phyloP scores from a whole-genome alignment of 108 stramenopile species.

The Seminavis robusta region DNA sequence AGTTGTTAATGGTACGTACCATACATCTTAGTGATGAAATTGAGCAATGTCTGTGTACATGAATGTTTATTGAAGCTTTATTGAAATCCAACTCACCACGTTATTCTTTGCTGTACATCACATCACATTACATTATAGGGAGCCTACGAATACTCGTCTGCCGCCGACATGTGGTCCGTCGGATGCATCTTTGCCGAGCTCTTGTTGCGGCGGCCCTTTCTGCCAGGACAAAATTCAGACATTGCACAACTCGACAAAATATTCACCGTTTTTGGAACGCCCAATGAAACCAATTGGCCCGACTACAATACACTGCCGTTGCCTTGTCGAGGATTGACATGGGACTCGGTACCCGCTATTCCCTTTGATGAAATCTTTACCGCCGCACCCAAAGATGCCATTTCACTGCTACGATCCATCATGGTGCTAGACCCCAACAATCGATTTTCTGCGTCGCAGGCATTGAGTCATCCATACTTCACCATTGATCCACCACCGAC shows the following conservation, averaged over 20 bases:
- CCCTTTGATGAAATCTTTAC: slow-evolving; percentile 88
- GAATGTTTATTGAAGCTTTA: no score
- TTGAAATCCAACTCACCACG: no score
- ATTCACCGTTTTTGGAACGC: slow-evolving; percentile 88
- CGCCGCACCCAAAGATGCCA: slow-evolving; percentile 82
- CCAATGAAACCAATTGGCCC: slow-evolving; percentile 86
- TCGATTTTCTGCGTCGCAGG: slow-evolving; percentile 77
- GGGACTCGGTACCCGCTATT: slow-evolving; percentile 77
- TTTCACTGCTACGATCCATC: slow-evolving; percentile 74
- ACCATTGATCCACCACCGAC: slow-evolving; percentile 85
- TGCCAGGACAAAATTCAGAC: slow-evolving; percentile 81
- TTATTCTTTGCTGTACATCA: no score
- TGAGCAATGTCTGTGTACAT: no score
- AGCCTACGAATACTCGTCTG: slow-evolving; percentile 83
- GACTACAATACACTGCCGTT: slow-evolving; percentile 79
- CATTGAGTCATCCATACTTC: slow-evolving; percentile 85
- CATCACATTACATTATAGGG: no score
- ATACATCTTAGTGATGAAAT: no score
- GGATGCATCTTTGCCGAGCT: slow-evolving; percentile 97
- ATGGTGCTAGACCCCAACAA: slow-evolving; percentile 85
- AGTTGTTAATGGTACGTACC: no score
- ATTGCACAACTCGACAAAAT: slow-evolving; percentile 83
- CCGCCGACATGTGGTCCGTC: slow-evolving; percentile 93
- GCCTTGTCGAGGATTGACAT: slow-evolving; percentile 59
- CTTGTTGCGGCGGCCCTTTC: slow-evolving; percentile 78